Conservation (phyloP, 2,329 filamentous ascomycete species). For the Ambrosiella xylebori region DNA sequence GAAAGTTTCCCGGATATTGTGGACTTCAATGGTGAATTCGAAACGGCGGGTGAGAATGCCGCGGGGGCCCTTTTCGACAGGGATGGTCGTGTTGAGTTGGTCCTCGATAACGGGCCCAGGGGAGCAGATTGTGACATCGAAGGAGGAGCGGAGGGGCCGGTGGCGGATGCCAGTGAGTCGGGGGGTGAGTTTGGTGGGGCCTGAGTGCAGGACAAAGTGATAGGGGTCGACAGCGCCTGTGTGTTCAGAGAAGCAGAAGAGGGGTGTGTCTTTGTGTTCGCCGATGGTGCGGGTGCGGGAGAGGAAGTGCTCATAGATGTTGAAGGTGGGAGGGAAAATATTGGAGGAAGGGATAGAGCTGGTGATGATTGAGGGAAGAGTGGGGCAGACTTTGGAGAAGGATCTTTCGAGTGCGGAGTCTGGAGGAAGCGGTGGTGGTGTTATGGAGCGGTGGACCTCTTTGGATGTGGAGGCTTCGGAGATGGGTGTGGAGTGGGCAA, state of each 20-base stretch:
- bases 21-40: slow-evolving; percentile 22
- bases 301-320: slow-evolving; percentile 8
- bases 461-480: background rate
- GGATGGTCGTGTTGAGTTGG: slow-evolving; percentile 5
- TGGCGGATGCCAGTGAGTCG: slow-evolving; percentile 6
- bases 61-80: slow-evolving; percentile 11
- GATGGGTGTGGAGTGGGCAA: background rate
- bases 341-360: background rate
- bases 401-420: too few relatives aligned
- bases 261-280: slow-evolving; percentile 3
- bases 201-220: slow-evolving; percentile 7
- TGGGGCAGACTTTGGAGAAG: background rate
- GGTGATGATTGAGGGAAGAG: background rate
- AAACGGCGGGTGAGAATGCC: slow-evolving; percentile 16
- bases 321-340: slow-evolving; percentile 9
- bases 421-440: background rate
- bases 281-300: slow-evolving; percentile 7
- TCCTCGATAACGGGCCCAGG: slow-evolving; percentile 6
- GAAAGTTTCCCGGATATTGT: slow-evolving; percentile 21
- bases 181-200: slow-evolving; percentile 1
- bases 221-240: background rate
- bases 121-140: slow-evolving; percentile 12
- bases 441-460: too few relatives aligned
- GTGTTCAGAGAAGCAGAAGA: slow-evolving; percentile 7
- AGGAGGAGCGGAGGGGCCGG: background rate